Base-by-base conservation (phyloP, 331 rosid genomes). In the Pyrus hybrid region DNA sequence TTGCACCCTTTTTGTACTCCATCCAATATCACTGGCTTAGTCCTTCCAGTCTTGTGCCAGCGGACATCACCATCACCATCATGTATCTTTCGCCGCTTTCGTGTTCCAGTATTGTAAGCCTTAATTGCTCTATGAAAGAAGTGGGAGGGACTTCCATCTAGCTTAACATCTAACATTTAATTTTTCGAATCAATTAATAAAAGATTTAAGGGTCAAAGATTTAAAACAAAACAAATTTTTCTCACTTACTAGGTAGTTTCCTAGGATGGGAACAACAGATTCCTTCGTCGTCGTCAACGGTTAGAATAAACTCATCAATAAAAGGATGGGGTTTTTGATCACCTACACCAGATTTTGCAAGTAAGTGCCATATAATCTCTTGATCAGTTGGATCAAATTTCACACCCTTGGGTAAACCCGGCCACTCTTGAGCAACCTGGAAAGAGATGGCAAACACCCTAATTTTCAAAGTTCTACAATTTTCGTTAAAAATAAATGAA, bases 311-410 rank as follows among this genome's bases (percentile, higher is more conserved):
- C 63, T 89, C 97, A 29, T 92, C 91, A 74, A 95, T 84, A 65
- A 92, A 95, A 61, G 93, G 97, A 80, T 95, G 99, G 49, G 91
- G 83, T 63, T 80, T 86, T 32, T 78, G 63, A 68, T 70, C 80
- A 61, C 61, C 88, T 63, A 51, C 78, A 58, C 96, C 93, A 76
- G 78, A 84, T 86, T 95, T 95, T 47, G 97, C 93, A 60, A 85
- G 85, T 77, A 95, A 88, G 81, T 95, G 97, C 85, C 86, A 86
- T 30, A 95, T 83, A 75, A 95, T 85, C 81, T 92, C 99, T 28
- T 86, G 97, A 78, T 94, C 97, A 6, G 99, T 86, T 60, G 99
- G 99, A 84, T 95, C 97, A 85, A 95, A 95, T 81, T 95, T 95
- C 67, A 95, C 99, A 28, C 99, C 99, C 78, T 86, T 89, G 13